Conservation (phyloP, 1,284 basidiomycete genomes). For the Cryptococcus jaspeensis region DNA sequence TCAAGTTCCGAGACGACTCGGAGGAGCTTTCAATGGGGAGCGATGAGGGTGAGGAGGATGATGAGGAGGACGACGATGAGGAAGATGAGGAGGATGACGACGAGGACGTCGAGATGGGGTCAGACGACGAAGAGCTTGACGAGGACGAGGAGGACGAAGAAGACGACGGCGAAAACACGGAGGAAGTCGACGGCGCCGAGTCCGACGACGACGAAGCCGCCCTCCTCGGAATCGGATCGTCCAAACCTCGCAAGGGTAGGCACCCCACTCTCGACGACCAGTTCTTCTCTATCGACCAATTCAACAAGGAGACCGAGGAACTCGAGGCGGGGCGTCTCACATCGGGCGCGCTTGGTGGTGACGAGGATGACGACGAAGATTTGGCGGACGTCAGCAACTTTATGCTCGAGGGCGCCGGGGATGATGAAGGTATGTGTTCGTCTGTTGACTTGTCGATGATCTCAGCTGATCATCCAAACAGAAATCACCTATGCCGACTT, state of each 20-base stretch:
- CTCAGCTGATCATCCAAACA: slow-evolving; percentile 10
- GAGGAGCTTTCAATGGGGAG: not conserved
- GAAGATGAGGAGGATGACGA: slow-evolving; percentile 8
- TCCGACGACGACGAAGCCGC: slow-evolving; percentile 32
- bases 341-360: slow-evolving; percentile 59
- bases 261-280: slow-evolving; percentile 80
- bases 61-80: slow-evolving; percentile 15
- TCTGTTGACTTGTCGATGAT: not conserved
- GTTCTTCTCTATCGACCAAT: slow-evolving; percentile 86
- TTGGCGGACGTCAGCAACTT: slow-evolving; percentile 53
- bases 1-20: too few species aligned
- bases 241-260: slow-evolving; percentile 30
- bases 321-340: slow-evolving; percentile 69
- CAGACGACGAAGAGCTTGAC: slow-evolving; percentile 13
- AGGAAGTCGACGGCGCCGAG: slow-evolving; percentile 3
- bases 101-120: slow-evolving; percentile 7
- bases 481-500: slow-evolving; percentile 57
- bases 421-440: slow-evolving; percentile 46
- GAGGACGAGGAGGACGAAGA: slow-evolving; percentile 17
- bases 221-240: slow-evolving; percentile 43
- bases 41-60: slow-evolving; percentile 21
- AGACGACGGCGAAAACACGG: slow-evolving; percentile 12
- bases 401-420: slow-evolving; percentile 48
- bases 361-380: slow-evolving; percentile 55
- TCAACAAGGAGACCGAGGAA: slow-evolving; percentile 83